Conservation (phyloP, 805 yeast species). For the Suhomyces emberorum region DNA sequence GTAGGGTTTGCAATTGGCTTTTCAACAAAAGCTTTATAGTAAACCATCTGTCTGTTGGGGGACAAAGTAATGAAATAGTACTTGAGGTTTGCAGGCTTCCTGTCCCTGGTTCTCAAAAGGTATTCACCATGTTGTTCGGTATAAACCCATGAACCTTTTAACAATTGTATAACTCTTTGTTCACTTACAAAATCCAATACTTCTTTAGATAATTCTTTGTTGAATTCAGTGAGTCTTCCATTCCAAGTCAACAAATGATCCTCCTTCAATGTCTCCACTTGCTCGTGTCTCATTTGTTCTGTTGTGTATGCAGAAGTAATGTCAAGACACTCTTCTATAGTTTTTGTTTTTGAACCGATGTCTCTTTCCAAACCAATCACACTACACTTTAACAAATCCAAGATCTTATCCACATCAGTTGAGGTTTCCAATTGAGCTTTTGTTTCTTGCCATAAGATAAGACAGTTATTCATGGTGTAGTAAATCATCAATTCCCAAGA, state of each 20-base stretch:
- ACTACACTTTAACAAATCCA: conserved; percentile 40
- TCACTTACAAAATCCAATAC: conserved; percentile 70
- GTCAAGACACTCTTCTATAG: conserved; percentile 46
- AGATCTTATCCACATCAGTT: conserved; percentile 51
- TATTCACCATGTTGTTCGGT: conserved; percentile 51
- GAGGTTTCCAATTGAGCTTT: conserved; percentile 42
- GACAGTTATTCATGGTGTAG: conserved; percentile 52
- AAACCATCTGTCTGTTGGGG: conserved; percentile 59
- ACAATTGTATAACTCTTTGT: conserved; percentile 67
- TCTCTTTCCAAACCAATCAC: conserved; percentile 27
- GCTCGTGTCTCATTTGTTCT: conserved; percentile 51
- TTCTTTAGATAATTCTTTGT: conserved; percentile 49
- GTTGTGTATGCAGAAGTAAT: conserved; percentile 41
- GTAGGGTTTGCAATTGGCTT: conserved; percentile 50
- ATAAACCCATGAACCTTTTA: conserved; percentile 80
- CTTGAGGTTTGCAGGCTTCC: conserved; percentile 22
- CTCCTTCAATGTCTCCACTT: conserved; percentile 43
- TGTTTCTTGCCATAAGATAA: conserved; percentile 65
- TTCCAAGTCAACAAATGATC: conserved; percentile 44
- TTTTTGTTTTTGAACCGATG: conserved; percentile 15
- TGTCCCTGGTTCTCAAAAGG: conserved; percentile 21
- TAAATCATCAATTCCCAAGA: conserved; percentile 56
- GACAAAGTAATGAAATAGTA: conserved; percentile 60
- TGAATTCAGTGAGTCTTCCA: conserved; percentile 44
- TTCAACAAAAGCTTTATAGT: conserved; percentile 56